Evolutionary conservation across 371 early-diverging fungal genomes (phyloP), one percentile per base, ranked within the genome.

Genomic region (Batkoa obscura): DNA sequence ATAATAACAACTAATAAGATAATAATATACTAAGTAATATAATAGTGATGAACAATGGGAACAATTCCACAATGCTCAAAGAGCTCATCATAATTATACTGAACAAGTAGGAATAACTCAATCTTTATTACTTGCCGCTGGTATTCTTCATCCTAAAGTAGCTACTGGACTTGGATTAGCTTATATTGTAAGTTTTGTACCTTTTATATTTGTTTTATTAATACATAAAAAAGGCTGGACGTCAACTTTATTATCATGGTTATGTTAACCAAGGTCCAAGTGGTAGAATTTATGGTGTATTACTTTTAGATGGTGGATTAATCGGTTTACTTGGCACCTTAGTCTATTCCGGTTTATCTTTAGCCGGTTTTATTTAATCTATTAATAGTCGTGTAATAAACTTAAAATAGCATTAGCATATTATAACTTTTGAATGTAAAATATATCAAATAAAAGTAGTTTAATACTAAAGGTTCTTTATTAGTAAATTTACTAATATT

Each of bases 21-120:
- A 2, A 36, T 51, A 17, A 17, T 9, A 13, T 36, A 8, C 5
- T 46, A 10, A 46, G 5, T 8, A 4, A 10, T 4, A 15, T 12
- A 15, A 10, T 51, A 51, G 51, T 37, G 51, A 51, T 51, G 3
- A 38, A 30, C 51, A 51, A 33, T 51, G 51, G 51, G 51, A 51
- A 51, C 37, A 51, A 23, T 51, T 51, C 15, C 34, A 51, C 23
- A 51, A 51, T 23, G 51, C 51, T 37, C 51, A 51, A 51, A n/a
- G 51, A 31, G 51, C 37, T 37, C 51, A 51, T 17, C 51, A 23
- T 23, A 51, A 51, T 23, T 51, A 51, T 33, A 37, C 37, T 9
- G 37, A 37, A 4, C 37, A 51, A 37, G n/a, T 51, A 8, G 51
- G 37, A 8, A n/a, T 37, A 34, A n/a, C 51, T 12, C 51, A 51